These are phyloP conservation scores for Chrysoporthe austroafricana DNA, from an alignment of 2,329 filamentous ascomycete genomes.

Conservation along the genomic window DNA sequence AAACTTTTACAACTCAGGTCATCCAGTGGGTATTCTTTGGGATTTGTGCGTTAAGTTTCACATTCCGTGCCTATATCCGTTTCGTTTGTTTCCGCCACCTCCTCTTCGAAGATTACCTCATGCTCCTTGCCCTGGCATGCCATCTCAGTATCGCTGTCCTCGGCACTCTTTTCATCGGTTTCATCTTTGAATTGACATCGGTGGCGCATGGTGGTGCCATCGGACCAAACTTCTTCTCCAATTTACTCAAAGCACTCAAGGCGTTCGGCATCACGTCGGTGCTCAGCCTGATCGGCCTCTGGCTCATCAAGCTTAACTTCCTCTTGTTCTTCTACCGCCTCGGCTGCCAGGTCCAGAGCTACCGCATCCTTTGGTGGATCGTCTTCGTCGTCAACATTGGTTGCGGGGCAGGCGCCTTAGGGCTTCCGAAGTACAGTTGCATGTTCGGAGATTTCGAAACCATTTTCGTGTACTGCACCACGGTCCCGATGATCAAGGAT, in stretches of 20 bases:
- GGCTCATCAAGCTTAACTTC: slow-evolving; percentile 28
- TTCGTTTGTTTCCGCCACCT: slow-evolving; percentile 29
- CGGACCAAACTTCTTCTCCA: slow-evolving; percentile 12
- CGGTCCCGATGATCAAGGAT: not conserved
- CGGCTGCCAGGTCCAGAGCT: slow-evolving; percentile 10
- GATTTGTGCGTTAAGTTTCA: too few relatives aligned
- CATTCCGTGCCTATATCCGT: slow-evolving; percentile 24
- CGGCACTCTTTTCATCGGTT: not conserved
- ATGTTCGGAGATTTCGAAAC: slow-evolving; percentile 23
- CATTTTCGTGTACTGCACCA: slow-evolving; percentile 24
- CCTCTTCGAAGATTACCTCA: slow-evolving; percentile 31
- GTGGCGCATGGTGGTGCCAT: too few relatives aligned
- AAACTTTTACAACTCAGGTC: too few relatives aligned
- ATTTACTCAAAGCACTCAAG: slow-evolving; percentile 1
- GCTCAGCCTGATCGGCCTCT: slow-evolving; percentile 17
- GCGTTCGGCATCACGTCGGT: slow-evolving; percentile 9
- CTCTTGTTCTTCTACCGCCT: slow-evolving; percentile 26
- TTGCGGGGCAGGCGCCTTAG: slow-evolving; percentile 16
- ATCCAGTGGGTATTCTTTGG: too few relatives aligned
- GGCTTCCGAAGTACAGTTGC: slow-evolving; percentile 24
- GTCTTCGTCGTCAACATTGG: slow-evolving; percentile 24
- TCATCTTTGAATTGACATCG: not conserved
- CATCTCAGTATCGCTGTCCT: slow-evolving; percentile 12
- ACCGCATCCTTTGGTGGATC: slow-evolving; percentile 29
- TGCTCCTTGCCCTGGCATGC: slow-evolving; percentile 29